Conservation (phyloP, 148 eudicot genomes). For the Silene conica region DNA sequence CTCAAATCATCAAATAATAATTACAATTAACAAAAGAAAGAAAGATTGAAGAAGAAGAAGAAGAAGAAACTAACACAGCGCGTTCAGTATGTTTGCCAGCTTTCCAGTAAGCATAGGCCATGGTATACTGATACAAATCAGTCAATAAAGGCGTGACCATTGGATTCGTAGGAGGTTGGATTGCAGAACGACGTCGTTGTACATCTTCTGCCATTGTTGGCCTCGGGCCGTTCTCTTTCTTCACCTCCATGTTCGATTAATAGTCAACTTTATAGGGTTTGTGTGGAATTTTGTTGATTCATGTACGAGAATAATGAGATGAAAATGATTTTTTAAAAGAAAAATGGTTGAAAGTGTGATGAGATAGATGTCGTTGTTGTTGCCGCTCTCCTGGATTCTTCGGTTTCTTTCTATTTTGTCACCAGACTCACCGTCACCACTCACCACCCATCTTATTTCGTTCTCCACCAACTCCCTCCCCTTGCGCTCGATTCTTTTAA, state of each 20-base stretch:
- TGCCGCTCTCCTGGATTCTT: not conserved
- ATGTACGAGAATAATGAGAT: not conserved
- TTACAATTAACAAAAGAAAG: not conserved
- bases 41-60: not conserved
- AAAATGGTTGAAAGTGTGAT: not conserved
- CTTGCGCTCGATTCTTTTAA: too few relatives aligned
- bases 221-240: constrained; percentile 38
- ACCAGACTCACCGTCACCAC: too few relatives aligned
- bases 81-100: constrained; percentile 80
- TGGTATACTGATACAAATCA: constrained; percentile 88
- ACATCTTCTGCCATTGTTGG: not conserved
- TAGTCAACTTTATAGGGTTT: constrained; percentile 36
- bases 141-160: constrained; percentile 90
- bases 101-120: constrained; percentile 99
- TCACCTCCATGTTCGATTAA: constrained; percentile 32
- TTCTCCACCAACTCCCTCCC: too few relatives aligned
- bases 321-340: not conserved
- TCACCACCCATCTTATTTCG: not conserved
- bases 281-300: not conserved
- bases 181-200: constrained; percentile 19
- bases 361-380: not conserved
- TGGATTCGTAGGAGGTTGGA: constrained; percentile 77
- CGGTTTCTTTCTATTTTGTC: not conserved
- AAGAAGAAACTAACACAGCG: constrained; percentile 61
- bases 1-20: not conserved